These are phyloP conservation scores for Sarocladium brachiariae DNA, from an alignment of 2,329 filamentous ascomycete species.

Conservation along the genomic window DNA sequence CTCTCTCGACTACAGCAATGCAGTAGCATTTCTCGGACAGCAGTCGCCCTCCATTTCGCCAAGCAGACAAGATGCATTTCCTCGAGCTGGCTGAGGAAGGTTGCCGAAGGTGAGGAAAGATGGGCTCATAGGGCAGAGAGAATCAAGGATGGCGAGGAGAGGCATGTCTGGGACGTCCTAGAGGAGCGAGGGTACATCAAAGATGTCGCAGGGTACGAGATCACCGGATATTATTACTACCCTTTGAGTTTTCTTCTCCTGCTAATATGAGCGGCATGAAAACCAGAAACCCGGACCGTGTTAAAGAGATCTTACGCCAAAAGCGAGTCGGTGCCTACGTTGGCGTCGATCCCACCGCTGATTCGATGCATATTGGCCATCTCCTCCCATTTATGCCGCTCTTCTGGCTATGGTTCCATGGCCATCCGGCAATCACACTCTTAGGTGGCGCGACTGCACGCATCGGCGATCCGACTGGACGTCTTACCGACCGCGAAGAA, in stretches of 20 bases:
- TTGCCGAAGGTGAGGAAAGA: constrained; percentile 30
- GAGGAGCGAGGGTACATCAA: constrained; percentile 69
- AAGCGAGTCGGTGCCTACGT: constrained; percentile 70
- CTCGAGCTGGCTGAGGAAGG: constrained; percentile 36
- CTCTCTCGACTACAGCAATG: not conserved
- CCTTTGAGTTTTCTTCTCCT: too few relatives aligned
- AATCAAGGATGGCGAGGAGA: constrained; percentile 43
- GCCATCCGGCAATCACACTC: constrained; percentile 60
- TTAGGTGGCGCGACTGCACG: constrained; percentile 69
- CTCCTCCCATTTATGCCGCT: constrained; percentile 75
- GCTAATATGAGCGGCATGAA: too few relatives aligned
- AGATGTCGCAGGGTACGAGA: constrained; percentile 62
- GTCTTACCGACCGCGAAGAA: constrained; percentile 53
- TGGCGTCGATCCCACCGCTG: constrained; percentile 74
- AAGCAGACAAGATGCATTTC: constrained; percentile 23
- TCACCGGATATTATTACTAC: not conserved
- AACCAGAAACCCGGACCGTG: constrained; percentile 40
- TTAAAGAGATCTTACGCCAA: constrained; percentile 56
- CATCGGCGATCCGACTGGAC: constrained; percentile 71
- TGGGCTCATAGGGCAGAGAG: constrained; percentile 42
- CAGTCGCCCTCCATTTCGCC: not conserved
- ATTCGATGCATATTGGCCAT: constrained; percentile 74
- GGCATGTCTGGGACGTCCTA: constrained; percentile 55
- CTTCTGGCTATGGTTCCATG: constrained; percentile 77
- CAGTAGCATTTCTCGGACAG: not conserved